phyloP scores from a whole-genome alignment of 352 stramenopile species.

The Aphanomyces astaci region DNA sequence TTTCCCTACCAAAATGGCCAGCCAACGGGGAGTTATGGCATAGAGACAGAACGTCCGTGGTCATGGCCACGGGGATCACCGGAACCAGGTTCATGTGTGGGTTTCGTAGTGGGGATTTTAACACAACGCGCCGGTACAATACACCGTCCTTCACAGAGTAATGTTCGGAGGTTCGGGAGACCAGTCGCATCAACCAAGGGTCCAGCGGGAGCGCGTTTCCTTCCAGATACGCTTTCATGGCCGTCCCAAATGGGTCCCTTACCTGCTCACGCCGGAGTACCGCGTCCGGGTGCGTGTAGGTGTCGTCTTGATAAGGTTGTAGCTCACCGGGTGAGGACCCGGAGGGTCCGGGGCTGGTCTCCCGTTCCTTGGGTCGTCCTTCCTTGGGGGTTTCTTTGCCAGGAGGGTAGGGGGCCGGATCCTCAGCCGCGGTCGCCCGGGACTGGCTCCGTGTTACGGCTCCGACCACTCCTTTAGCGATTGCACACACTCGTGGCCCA shows the following conservation, averaged over 20 bases:
- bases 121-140: neutral
- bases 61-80: neutral
- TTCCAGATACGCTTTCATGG: neutral
- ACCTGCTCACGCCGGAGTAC: no score
- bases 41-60: neutral
- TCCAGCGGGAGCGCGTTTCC: no score
- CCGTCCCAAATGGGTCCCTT: neutral
- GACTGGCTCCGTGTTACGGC: no score
- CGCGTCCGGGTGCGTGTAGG: neutral
- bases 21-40: neutral
- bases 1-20: neutral
- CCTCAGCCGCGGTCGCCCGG: neutral
- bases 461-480: no score
- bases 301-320: neutral
- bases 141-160: neutral
- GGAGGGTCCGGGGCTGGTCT: neutral
- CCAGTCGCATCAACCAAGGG: no score
- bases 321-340: no score
- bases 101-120: neutral
- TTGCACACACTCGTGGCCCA: no score
- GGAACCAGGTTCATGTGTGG: neutral
- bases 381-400: neutral
- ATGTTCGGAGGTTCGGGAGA: neutral
- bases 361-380: neutral
- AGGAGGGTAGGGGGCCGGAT: neutral